Conservation (phyloP, 352 stramenopile genomes). For the Phytophthora niederhauseri region DNA sequence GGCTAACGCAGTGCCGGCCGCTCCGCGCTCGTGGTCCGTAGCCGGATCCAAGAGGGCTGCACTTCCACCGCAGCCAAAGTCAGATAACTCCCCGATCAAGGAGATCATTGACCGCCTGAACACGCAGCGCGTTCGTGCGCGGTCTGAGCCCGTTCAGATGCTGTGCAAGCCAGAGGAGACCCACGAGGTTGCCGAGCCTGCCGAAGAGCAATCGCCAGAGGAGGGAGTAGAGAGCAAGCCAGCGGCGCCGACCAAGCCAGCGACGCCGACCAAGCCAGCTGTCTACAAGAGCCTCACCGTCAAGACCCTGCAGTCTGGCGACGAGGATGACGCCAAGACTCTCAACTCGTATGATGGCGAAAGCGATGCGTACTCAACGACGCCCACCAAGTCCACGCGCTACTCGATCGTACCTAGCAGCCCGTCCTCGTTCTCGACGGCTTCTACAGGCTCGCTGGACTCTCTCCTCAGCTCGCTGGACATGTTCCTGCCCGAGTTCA, state of each 20-base stretch:
- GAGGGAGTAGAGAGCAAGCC: conserved; percentile 2
- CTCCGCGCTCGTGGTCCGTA: conserved; percentile 10
- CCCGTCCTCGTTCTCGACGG: conserved; percentile 39
- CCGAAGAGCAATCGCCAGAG: neutral
- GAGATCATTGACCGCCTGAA: conserved; percentile 27
- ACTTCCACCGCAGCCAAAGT: conserved; percentile 17
- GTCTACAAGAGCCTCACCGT: conserved; percentile 25
- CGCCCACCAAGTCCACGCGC: conserved; percentile 14
- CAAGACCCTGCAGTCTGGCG: conserved; percentile 9
- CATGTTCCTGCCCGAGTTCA: conserved; percentile 28
- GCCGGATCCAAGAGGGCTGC: conserved; percentile 7
- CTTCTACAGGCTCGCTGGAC: conserved; percentile 41
- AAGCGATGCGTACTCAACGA: conserved; percentile 18
- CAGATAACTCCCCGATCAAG: conserved; percentile 21
- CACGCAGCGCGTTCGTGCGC: conserved; percentile 4
- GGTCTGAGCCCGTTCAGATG: conserved; percentile 17
- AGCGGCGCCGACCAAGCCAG: conserved; percentile 5
- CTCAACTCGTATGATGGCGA: conserved; percentile 20
- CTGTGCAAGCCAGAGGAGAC: neutral
- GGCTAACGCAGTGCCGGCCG: conserved; percentile 7
- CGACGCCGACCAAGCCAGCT: conserved; percentile 2
- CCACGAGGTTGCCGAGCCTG: neutral
- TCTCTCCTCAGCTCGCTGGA: conserved; percentile 38
- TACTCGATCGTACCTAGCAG: conserved; percentile 24
- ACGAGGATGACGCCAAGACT: conserved; percentile 17